Evolutionary conservation across 495 filamentous ascomycete genomes (phyloP).

Genomic region (Sabuloglossum arenarium): DNA sequence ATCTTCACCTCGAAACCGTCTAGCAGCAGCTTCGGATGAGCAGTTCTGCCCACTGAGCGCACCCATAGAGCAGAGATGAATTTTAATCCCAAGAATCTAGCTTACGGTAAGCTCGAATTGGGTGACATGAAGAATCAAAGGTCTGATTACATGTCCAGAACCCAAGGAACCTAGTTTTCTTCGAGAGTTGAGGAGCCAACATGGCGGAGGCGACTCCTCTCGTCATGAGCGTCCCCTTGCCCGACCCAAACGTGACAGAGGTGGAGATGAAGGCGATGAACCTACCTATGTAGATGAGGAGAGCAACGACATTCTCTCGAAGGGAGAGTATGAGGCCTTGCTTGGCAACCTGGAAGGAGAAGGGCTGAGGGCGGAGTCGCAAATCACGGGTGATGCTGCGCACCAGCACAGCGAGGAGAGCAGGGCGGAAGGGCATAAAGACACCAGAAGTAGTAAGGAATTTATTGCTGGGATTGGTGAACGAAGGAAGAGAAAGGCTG

Average conservation of each 20-base stretch:
- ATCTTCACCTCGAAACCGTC: background rate
- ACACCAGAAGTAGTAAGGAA: background rate
- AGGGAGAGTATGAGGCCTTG: conserved; percentile 26
- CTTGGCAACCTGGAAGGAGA: conserved; percentile 8
- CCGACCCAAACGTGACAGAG: conserved; percentile 19
- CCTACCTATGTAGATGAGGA: conserved; percentile 29
- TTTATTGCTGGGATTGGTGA: conserved; percentile 4
- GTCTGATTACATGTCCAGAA: conserved; percentile 13
- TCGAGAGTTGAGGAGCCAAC: conserved; percentile 23
- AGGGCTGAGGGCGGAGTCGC: conserved; percentile 6
- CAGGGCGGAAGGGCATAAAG: background rate
- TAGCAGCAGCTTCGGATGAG: no score
- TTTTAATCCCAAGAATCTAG: conserved; percentile 26
- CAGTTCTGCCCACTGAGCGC: background rate
- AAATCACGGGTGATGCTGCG: conserved; percentile 7
- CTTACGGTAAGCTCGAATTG: conserved; percentile 20
- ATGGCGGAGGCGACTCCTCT: conserved; percentile 16
- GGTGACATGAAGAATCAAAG: background rate
- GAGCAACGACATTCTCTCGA: conserved; percentile 26
- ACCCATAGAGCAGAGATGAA: conserved; percentile 15
- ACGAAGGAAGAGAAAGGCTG: conserved; percentile 6
- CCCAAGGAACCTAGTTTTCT: conserved; percentile 27
- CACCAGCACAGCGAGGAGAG: background rate
- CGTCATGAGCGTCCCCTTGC: conserved; percentile 22
- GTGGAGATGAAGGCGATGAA: conserved; percentile 23